Evolutionary conservation across 345 rosid species (phyloP).

Genomic region (Hibiscus syriacus): DNA sequence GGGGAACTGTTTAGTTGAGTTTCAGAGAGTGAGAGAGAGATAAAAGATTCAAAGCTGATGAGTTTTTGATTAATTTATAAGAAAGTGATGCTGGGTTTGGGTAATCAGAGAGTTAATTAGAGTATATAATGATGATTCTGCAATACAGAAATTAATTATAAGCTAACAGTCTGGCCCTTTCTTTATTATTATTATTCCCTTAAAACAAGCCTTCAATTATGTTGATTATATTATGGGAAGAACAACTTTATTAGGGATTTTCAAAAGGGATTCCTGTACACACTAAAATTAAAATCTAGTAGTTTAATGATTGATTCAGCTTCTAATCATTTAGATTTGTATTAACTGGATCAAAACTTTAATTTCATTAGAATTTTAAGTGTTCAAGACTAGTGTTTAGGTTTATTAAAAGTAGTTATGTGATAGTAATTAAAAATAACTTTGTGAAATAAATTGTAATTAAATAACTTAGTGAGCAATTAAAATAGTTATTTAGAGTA

Average conservation of each 20-base stretch:
- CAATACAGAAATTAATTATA: neutral
- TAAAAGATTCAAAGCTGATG: neutral
- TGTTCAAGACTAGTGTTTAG: no score
- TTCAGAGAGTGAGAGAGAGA: no score
- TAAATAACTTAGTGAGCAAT: no score
- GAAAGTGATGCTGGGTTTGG: neutral
- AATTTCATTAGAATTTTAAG: no score
- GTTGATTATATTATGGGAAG: slow-evolving; percentile 10
- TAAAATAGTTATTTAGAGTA: no score
- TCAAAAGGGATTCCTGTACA: slow-evolving; percentile 16
- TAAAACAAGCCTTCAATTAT: slow-evolving; percentile 2
- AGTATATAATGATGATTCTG: neutral
- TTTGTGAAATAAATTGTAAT: no score
- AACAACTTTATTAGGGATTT: slow-evolving; percentile 7
- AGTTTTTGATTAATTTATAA: neutral
- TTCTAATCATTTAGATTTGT: no score
- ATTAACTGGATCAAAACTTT: no score
- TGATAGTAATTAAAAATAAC: no score
- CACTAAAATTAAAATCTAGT: neutral
- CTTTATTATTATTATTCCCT: neutral
- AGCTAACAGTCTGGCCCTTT: neutral
- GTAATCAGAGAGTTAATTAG: neutral
- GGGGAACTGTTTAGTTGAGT: slow-evolving; percentile 12
- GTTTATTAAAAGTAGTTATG: no score
- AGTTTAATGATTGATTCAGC: no score